Evolutionary conservation across 2,329 filamentous ascomycete species (phyloP).

Genomic region (Fusarium begoniae): DNA sequence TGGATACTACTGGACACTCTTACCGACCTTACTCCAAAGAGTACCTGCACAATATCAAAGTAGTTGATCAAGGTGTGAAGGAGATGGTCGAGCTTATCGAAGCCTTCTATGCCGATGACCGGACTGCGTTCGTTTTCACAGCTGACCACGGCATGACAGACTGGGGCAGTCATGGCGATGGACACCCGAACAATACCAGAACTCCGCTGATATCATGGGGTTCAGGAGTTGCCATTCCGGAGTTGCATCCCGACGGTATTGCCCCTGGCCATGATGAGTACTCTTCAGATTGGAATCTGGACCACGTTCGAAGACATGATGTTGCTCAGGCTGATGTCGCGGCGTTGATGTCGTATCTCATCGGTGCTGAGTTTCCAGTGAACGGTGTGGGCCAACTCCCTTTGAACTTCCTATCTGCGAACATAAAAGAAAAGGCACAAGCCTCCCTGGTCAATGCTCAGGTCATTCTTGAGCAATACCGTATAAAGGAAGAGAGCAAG

Average conservation of each 20-base stretch:
- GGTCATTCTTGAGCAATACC: slow-evolving; percentile 94
- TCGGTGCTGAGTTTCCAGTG: slow-evolving; percentile 87
- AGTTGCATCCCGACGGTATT: slow-evolving; percentile 60
- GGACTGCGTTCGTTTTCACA: slow-evolving; percentile 96
- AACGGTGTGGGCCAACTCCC: slow-evolving; percentile 97
- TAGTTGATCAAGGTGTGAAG: slow-evolving; percentile 90
- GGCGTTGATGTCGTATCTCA: slow-evolving; percentile 92
- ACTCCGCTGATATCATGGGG: slow-evolving; percentile 95
- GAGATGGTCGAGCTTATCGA: slow-evolving; percentile 85
- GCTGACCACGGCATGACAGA: slow-evolving; percentile 99
- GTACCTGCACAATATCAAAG: slow-evolving; percentile 92
- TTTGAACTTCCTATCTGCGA: slow-evolving; percentile 79
- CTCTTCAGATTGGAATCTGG: slow-evolving; percentile 87
- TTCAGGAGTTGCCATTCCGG: slow-evolving; percentile 83
- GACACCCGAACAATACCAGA: slow-evolving; percentile 95
- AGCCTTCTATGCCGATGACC: slow-evolving; percentile 82
- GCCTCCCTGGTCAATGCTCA: slow-evolving; percentile 86
- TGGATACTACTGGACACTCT: slow-evolving; percentile 89
- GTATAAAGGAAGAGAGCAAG: slow-evolving; percentile 90
- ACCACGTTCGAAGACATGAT: slow-evolving; percentile 85
- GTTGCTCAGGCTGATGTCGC: slow-evolving; percentile 95
- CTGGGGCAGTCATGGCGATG: slow-evolving; percentile 98
- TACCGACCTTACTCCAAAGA: slow-evolving; percentile 94
- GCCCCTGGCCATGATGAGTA: slow-evolving; percentile 91
- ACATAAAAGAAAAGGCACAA: slow-evolving; percentile 79